Evolutionary conservation across 345 rosid genomes (phyloP), one percentile per base, ranked within the genome.

Genomic region (Microthlaspi erraticum): DNA sequence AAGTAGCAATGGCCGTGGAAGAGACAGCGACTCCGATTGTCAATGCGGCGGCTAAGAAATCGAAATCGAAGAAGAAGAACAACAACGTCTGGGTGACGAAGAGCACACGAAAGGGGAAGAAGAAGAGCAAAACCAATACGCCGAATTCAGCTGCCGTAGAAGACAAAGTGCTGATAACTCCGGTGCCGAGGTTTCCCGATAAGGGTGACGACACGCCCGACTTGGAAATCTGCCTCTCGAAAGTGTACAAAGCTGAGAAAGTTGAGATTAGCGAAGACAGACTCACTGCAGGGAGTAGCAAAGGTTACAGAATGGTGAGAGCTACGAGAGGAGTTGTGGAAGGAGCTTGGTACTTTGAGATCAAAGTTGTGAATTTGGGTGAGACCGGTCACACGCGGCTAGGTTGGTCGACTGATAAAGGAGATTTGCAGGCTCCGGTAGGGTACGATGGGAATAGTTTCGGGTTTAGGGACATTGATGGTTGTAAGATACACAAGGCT

Each of bases 281-380:
- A 48, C 41, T 91, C 74, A 86, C 79, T 45, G 97, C 99, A 1
- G 97, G 91, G 39, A 94, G 97, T 72, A 73, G 86, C 9, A 94
- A 94, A 69, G 99, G 99, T 7, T 91, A 94, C 12, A 85, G 99
- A 64, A 89, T 94, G 99, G 99, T 89, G 81, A 84, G 99, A 58
- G 86, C 99, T 29, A 91, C 99, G 0, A 84, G 99, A 71, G 97
- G 96, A 69, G 96, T 89, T 38, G 69, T 81, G n/a, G 92, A 94
- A 17, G 99, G 99, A 49, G 99, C 97, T 0, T 94, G 99, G 99
- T 94, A 94, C 64, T 94, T 85, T 56, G 99, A 94, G 79, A 82
- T 91, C 39, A 89, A 84, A 76, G 85, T 91, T 56, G 83, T 82
- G 82, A 79, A 51, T 17, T 80, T 91, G 79, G 97, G 97, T 6